phyloP scores from a whole-genome alignment of 2,329 filamentous ascomycete species.

The Colletotrichum sp. region DNA sequence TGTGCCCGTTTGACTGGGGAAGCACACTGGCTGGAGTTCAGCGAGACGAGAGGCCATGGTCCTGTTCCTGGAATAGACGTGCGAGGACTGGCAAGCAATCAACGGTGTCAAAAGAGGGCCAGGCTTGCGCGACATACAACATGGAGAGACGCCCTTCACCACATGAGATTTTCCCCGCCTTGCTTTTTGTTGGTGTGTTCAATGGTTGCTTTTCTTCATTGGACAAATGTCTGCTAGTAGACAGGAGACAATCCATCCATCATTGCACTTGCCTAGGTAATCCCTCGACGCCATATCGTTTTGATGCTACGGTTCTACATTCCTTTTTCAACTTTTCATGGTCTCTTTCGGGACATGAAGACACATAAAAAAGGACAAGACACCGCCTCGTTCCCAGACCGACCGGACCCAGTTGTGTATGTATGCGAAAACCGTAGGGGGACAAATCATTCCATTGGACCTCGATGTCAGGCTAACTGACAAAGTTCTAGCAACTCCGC shows the following conservation, averaged over 20 bases:
- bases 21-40: background rate
- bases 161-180: background rate
- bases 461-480: conserved; percentile 9
- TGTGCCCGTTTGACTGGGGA: background rate
- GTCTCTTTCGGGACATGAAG: background rate
- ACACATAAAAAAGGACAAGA: background rate
- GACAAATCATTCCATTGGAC: conserved; percentile 11
- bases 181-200: conserved; percentile 5
- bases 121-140: background rate
- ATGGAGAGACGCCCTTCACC: background rate
- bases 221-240: conserved; percentile 28
- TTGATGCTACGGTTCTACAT: background rate
- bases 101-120: background rate
- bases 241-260: conserved; percentile 23
- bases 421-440: background rate
- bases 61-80: background rate
- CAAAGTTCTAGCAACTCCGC: conserved; percentile 13
- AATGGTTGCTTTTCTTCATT: conserved; percentile 16
- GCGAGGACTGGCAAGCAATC: background rate
- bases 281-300: conserved; percentile 60
- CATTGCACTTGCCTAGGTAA: conserved; percentile 49
- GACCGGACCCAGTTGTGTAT: background rate
- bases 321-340: background rate
- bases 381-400: background rate
- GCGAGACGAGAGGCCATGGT: background rate